A percentile compares a stretch with the other conserved stretches of the same genome.
phyloP scores from a whole-genome alignment of 2,329 filamentous ascomycete genomes.

The Coniochaeta hoffmannii region DNA sequence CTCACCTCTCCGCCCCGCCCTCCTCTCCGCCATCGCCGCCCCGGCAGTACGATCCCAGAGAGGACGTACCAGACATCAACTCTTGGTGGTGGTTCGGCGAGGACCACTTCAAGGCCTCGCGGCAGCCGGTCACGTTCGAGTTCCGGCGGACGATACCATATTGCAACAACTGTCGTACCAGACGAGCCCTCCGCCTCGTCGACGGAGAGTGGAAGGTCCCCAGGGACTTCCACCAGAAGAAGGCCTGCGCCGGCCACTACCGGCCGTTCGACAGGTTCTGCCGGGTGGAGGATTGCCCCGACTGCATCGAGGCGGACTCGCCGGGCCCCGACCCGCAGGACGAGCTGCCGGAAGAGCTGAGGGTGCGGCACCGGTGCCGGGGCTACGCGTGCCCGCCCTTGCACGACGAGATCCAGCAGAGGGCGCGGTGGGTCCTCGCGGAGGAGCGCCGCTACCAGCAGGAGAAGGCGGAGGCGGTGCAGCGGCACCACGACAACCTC shows the following conservation, averaged over 20 bases:
- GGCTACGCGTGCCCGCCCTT: background rate
- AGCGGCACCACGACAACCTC: background rate
- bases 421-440: background rate
- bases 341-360: background rate
- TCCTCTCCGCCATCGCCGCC: background rate
- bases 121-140: background rate
- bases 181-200: background rate
- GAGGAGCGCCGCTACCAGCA: background rate
- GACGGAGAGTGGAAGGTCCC: background rate
- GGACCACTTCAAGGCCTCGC: too few species aligned
- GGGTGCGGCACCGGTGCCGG: background rate
- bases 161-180: background rate
- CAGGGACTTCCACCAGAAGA: background rate
- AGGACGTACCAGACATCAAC: background rate
- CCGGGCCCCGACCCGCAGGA: background rate
- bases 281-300: background rate
- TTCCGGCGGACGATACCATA: background rate
- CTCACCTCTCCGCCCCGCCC: background rate
- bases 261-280: background rate
- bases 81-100: background rate
- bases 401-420: background rate
- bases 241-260: background rate
- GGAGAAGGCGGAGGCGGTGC: background rate
- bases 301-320: background rate
- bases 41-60: background rate